Base-by-base conservation (phyloP, 2,329 filamentous ascomycete species). In the Aurifilum marmelostoma region DNA sequence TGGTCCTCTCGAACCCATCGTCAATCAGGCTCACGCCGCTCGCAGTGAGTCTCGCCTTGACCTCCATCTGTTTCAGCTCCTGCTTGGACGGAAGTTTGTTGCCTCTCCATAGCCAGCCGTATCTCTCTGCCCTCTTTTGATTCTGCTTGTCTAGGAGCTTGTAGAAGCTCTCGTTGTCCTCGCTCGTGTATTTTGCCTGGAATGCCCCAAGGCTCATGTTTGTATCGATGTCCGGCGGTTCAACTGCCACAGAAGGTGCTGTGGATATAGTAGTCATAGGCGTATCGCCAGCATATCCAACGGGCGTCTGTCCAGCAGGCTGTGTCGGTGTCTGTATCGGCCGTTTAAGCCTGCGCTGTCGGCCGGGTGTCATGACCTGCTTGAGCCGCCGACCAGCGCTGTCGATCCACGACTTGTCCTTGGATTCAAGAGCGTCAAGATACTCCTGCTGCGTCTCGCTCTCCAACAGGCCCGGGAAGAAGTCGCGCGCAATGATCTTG, bases 151-250 rank as follows among this genome's bases (percentile, higher is more conserved):
- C 96, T 37, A 98, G 83, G 1, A 99, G 84, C 74, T 91, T 91
- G 79, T 97, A 97, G 82, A 99, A 98, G 74, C 92, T 97, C 77
- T 97, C 96, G 76, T 98, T 98, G 78, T 99, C 96, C 79, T 99
- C 96, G 76, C 93, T 97, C 1, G 95, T 99, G 80, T 97, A 98
- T 73, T 92, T 95, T 3, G 92, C 87, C 77, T 99, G 96, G 75
- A 97, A 99, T 1, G 90, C 88, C 66, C 90, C 89, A 1, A 99
- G 85, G 70, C 91, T 94, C 83, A 98, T 89, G 74, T 90, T 91
- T 56, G 90, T 89, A 77, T 97, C 90, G 24, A 93, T 83, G 41
- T 84, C 80, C 69, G 82, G 81, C 66, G 80, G 82, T 64, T 80
- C 78, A 24, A 78, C 76, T 21, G 67, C 39, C 27, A 59, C 61